Evolutionary conservation across 2,329 filamentous ascomycete genomes (phyloP).

Genomic region (Ophiostoma triangulosporum): DNA sequence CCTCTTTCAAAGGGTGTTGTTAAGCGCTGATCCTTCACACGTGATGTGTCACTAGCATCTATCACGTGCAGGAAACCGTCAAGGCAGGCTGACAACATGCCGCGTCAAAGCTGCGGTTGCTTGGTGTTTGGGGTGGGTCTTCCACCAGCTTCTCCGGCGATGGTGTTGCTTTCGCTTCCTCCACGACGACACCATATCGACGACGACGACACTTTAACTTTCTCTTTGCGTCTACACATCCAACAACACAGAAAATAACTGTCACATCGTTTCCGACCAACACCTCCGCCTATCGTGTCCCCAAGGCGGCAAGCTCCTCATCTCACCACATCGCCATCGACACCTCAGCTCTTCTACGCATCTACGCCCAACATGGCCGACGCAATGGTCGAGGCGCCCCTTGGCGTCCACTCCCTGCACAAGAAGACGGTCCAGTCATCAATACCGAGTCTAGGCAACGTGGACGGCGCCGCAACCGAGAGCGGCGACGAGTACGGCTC

Average conservation of each 20-base stretch:
- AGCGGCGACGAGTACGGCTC: constrained; percentile 86
- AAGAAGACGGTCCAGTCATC: constrained; percentile 67
- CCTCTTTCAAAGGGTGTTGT: neutral
- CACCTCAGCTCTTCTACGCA: neutral
- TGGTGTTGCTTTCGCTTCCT: neutral
- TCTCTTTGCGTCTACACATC: no score
- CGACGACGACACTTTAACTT: neutral
- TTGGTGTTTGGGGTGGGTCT: constrained; percentile 1
- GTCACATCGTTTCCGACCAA: no score
- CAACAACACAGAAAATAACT: no score
- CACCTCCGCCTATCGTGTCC: neutral
- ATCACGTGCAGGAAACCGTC: neutral
- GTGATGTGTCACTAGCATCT: neutral
- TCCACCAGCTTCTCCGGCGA: constrained; percentile 6
- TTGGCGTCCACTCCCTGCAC: constrained; percentile 54
- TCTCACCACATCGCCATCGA: neutral
- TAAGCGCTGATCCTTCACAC: neutral
- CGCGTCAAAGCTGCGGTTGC: constrained; percentile 7
- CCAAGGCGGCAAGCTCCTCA: neutral
- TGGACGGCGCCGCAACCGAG: constrained; percentile 72
- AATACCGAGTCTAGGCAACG: constrained; percentile 79
- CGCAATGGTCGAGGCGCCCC: constrained; percentile 70
- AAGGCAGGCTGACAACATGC: constrained; percentile 10
- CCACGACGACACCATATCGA: neutral
- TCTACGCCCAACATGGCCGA: constrained; percentile 57